phyloP scores from a whole-genome alignment of 169 alveolate genomes.

The Eimeria praecox region DNA sequence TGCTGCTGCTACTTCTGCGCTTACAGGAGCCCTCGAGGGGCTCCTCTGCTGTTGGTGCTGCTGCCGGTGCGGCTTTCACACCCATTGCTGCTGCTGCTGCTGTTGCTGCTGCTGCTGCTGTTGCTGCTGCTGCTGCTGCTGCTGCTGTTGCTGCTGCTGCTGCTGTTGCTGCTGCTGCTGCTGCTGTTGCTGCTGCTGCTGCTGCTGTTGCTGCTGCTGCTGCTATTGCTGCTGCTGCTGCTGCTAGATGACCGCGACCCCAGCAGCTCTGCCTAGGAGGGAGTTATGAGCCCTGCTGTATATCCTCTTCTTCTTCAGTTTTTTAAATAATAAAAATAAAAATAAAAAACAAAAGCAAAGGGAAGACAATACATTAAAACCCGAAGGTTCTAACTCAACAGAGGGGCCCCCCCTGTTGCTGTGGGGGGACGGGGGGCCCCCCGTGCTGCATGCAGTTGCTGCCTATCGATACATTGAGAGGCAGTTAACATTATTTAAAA shows the following conservation, averaged over 20 bases:
- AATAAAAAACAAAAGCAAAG: neutral
- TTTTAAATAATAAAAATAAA: neutral
- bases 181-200: neutral
- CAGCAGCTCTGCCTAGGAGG: neutral
- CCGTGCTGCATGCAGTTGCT: neutral
- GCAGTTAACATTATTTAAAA: neutral
- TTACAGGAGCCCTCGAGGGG: neutral
- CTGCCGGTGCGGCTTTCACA: neutral
- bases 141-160: neutral
- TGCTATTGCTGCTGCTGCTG: no score
- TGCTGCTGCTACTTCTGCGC: neutral
- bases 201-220: neutral
- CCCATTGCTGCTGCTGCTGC: constrained; percentile 8
- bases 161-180: neutral
- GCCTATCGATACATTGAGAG: neutral
- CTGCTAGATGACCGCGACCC: neutral
- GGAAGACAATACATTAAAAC: neutral
- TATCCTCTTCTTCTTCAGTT: neutral
- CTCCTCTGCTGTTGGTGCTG: neutral
- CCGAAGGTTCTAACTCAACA: neutral
- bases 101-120: neutral
- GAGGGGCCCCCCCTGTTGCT: neutral
- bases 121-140: neutral
- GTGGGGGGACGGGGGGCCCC: neutral
- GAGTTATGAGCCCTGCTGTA: neutral